Evolutionary conservation across 768 basidiomycete species (phyloP), one percentile per base, ranked within the genome.

Genomic region (Boletus rubescentipes): DNA sequence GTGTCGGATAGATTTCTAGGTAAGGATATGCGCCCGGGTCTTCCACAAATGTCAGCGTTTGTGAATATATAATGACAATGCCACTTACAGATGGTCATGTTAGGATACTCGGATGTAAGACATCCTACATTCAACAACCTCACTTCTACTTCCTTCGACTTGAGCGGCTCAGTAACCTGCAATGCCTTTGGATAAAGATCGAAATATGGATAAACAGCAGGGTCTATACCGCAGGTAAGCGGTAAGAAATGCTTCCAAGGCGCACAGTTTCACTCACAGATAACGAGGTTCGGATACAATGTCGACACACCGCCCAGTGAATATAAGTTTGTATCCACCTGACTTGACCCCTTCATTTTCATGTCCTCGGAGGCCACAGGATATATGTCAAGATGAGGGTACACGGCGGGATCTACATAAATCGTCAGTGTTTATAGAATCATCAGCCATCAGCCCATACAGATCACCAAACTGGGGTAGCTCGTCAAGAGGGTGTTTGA

Each of bases 131-230:
- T 47, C 29, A n/a, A 23, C 46, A 58, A 46, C 35, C 20, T 49
- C n/a, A 51, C 49, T 14, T 26, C 43, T 4, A 58, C 15, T 26
- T 26, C 78, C 85, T 61, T 86, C 83, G 39, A 82, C 79, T 21
- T 84, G 66, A 55, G 80, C 75, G 48, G 81, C 69, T 79, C 76
- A 5, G 73, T 68, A 31, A 70, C 67, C 5, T 61, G 63, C 30
- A 62, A 45, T 8, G 53, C 57, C 9, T 59, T 37, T 32, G 77
- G 78, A 61, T 77, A 79, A 10, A 78, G 53, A 20, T 72, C 67
- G 30, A 79, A 66, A 55, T 73, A 55, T 7, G 79, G 78, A 57
- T 80, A 79, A 30, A 66, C 61, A 5, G 67, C 54, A n/a, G 67
- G 71, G 58, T 79, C 78, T 78, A 39, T 15, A 26, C 16, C 40